Percentiles rank a stretch among this genome's conserved stretches.
Conservation (phyloP, 2,329 filamentous ascomycete genomes). For the Alternaria gansuensis region DNA sequence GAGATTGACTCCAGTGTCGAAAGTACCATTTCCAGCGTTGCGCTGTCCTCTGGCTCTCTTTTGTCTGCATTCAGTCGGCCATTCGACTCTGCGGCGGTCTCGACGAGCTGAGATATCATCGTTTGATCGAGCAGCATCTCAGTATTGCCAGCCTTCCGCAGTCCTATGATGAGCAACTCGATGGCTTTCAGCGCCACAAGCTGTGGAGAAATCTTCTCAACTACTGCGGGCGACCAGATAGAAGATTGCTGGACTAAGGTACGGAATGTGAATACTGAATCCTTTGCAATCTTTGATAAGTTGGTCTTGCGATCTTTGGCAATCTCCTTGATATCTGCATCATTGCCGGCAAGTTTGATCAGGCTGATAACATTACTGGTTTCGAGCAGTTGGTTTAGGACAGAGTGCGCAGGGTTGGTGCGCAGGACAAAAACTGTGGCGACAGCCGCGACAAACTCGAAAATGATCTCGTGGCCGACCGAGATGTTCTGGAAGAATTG, state of each 20-base stretch:
- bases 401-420: slow-evolving; percentile 67
- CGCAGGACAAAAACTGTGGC: slow-evolving; percentile 70
- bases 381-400: slow-evolving; percentile 65
- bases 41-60: slow-evolving; percentile 30
- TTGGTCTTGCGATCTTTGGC: slow-evolving; percentile 72
- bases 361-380: slow-evolving; percentile 67
- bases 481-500: slow-evolving; percentile 71
- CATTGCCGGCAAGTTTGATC: slow-evolving; percentile 61
- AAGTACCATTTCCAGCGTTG: slow-evolving; percentile 54
- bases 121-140: slow-evolving; percentile 58
- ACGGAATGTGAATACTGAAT: slow-evolving; percentile 65
- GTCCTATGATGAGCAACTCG: slow-evolving; percentile 64
- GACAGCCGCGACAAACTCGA: slow-evolving; percentile 70
- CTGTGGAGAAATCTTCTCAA: slow-evolving; percentile 67
- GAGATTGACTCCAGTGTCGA: slow-evolving; percentile 63
- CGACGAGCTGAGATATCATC: slow-evolving; percentile 53
- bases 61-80: slow-evolving; percentile 30
- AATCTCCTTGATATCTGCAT: slow-evolving; percentile 67
- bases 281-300: slow-evolving; percentile 71
- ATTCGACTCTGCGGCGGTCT: slow-evolving; percentile 49
- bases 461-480: slow-evolving; percentile 54
- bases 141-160: slow-evolving; percentile 59
- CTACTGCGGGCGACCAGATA: slow-evolving; percentile 67
- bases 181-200: slow-evolving; percentile 70
- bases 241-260: slow-evolving; percentile 61